Base-by-base conservation (phyloP, 1,139 yeast genomes). In the Geotrichum candidum region DNA sequence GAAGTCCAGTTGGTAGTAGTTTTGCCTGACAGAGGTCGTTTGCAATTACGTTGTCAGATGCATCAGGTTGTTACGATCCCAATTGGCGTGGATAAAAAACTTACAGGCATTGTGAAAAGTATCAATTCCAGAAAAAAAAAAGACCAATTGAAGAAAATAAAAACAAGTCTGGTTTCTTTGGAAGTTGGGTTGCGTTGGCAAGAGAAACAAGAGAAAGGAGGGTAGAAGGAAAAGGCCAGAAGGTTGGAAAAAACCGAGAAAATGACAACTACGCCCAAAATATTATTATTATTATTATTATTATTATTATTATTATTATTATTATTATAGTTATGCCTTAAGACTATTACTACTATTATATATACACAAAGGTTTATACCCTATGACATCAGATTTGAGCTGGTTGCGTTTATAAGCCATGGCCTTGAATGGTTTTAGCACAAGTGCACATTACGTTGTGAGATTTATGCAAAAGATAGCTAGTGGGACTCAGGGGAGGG, bases 71-170 rank as follows among this genome's bases (percentile, higher is more conserved):
- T 15, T 13, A 13, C 18, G n/a, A 41, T 11, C 18, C 13, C 46
- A 41, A 41, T 41, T 41, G 46, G 2, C 18, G 6, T 41, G 15
- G 15, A 41, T 10, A 4, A 13, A 13, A 35, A 31, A 52, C 60
- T 22, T 57, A 57, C 60, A 23, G 60, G 60, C 60, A 57, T 57
- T 46, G 46, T 41, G 1, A 29, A 7, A 15, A 31, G 25, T 22
- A 55, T 38, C 2, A 15, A 22, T 41, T 41, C 18, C 18, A 11
- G 46, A 41, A 11, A 41, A 15, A 15, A 11, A 18, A 18, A 18
- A 18, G 18, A 4, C 31, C 31, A 27, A 27, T 41, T 41, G 46
- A 41, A 15, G 7, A 15, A 13, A 18, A 18, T 18, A 35, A 35
- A 35, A 35, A 41, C 22, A 6, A 13, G 22, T 41, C 46, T 3